Evolutionary conservation across 352 stramenopile genomes (phyloP).

Genomic region (Phytophthora palmivora): DNA sequence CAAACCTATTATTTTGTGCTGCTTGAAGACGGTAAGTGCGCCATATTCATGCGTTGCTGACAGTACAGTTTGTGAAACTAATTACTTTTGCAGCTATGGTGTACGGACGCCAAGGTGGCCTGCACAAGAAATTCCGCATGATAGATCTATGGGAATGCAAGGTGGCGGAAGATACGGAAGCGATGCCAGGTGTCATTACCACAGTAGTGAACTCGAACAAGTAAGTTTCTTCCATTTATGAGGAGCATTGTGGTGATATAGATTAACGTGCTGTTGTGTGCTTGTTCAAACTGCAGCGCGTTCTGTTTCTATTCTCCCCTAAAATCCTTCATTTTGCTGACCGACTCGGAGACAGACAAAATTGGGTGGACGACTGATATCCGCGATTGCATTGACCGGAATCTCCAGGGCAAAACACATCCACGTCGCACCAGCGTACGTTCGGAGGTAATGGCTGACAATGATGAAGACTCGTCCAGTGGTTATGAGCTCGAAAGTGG

Average conservation of each 20-base stretch:
- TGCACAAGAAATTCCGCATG: slow-evolving; percentile 84
- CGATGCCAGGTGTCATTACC: slow-evolving; percentile 77
- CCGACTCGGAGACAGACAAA: slow-evolving; percentile 73
- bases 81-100: slow-evolving; percentile 56
- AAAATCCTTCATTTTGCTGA: slow-evolving; percentile 88
- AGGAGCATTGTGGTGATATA: background rate
- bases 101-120: slow-evolving; percentile 64
- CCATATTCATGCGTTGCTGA: background rate
- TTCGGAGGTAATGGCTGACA: slow-evolving; percentile 66
- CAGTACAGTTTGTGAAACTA: background rate
- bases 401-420: slow-evolving; percentile 54
- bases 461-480: slow-evolving; percentile 70
- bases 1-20: slow-evolving; percentile 88
- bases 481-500: slow-evolving; percentile 72
- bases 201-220: slow-evolving; percentile 70
- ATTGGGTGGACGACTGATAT: slow-evolving; percentile 65
- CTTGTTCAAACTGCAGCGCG: slow-evolving; percentile 44
- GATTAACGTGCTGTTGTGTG: slow-evolving; percentile 13
- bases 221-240: slow-evolving; percentile 38
- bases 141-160: slow-evolving; percentile 85
- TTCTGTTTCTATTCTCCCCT: slow-evolving; percentile 89
- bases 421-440: slow-evolving; percentile 63
- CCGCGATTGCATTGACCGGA: slow-evolving; percentile 68
- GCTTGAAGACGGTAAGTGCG: slow-evolving; percentile 76
- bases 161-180: slow-evolving; percentile 71